These are phyloP conservation scores for Chloris gayana DNA, from an alignment of 176 grass and related monocot genomes.

Conservation along the genomic window DNA sequence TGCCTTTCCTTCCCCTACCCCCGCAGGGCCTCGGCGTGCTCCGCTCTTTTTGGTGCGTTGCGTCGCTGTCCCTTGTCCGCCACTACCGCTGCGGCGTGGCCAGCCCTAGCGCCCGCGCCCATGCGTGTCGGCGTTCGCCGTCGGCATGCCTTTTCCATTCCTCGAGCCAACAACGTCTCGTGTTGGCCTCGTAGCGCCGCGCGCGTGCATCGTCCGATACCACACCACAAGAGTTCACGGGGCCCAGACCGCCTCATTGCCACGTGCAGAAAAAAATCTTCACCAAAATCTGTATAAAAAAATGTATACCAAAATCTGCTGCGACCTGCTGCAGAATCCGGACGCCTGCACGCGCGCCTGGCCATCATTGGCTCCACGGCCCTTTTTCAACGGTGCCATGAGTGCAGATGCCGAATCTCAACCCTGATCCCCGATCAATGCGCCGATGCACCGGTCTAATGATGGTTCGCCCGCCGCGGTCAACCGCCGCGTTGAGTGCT, in stretches of 20 bases:
- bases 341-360: background rate
- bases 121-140: background rate
- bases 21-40: background rate
- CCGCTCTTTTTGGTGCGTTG: slow-evolving; percentile 21
- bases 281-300: too few species aligned
- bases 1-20: background rate
- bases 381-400: background rate
- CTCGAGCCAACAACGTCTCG: background rate
- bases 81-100: background rate
- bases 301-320: background rate
- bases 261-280: too few species aligned
- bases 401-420: slow-evolving; percentile 15
- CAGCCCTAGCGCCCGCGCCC: background rate
- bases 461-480: background rate
- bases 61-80: slow-evolving; percentile 26
- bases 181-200: background rate
- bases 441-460: background rate
- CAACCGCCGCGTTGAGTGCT: slow-evolving; percentile 4
- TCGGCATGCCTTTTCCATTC: background rate
- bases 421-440: background rate
- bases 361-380: background rate
- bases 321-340: background rate
- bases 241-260: too few species aligned
- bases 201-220: background rate
- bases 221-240: too few species aligned